These are phyloP conservation scores for Rosa multiflora DNA, from an alignment of 306 rosid species.

Conservation along the genomic window DNA sequence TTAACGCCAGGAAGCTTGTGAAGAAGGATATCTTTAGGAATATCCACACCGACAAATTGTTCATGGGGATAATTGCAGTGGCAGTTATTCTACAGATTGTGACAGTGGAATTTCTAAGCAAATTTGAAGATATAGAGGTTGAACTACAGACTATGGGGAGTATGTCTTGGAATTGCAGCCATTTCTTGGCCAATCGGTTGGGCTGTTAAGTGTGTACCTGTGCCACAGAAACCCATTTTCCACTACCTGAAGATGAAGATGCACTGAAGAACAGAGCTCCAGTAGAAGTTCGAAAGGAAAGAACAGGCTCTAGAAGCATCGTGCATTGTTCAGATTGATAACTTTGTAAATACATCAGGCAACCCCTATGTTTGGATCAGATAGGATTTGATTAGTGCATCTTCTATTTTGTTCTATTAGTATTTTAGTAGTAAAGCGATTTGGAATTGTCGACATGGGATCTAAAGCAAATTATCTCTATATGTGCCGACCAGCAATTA, in stretches of 20 bases:
- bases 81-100: conserved; percentile 15
- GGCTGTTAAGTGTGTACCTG: no score
- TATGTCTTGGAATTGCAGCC: no score
- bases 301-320: not conserved
- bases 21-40: conserved; percentile 19
- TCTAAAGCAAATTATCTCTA: no score
- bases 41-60: conserved; percentile 14
- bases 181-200: no score
- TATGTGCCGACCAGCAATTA: not conserved
- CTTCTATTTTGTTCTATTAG: not conserved
- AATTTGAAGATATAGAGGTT: no score
- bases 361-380: not conserved
- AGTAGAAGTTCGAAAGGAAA: no score
- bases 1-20: conserved; percentile 23
- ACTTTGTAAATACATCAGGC: not conserved
- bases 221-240: no score
- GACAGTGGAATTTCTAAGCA: conserved; percentile 20
- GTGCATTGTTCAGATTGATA: not conserved
- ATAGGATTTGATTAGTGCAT: not conserved
- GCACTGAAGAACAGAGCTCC: no score
- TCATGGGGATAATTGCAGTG: conserved; percentile 12
- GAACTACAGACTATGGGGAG: no score
- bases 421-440: not conserved
- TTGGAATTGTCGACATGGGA: no score
- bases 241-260: no score